Percentiles rank a stretch among this genome's conserved stretches.
These are phyloP conservation scores for Canavalia gladiata DNA, from an alignment of 306 rosid species.

Conservation along the genomic window DNA sequence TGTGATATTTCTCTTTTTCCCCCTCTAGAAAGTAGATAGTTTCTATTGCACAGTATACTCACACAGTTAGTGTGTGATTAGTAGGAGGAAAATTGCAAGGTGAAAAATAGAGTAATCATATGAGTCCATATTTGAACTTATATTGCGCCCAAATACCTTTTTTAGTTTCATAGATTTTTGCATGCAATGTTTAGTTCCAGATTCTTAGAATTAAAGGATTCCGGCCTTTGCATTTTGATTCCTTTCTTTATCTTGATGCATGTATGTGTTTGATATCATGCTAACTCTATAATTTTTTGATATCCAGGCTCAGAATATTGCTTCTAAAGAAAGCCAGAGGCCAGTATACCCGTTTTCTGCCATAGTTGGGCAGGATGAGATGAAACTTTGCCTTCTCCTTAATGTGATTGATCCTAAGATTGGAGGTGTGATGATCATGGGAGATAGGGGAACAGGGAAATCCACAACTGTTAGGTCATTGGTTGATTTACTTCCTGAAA, in stretches of 20 bases:
- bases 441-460: conserved; percentile 91
- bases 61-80: neutral
- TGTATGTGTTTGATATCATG: neutral
- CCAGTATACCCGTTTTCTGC: conserved; percentile 91
- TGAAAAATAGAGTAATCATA: conserved; percentile 10
- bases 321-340: conserved; percentile 76
- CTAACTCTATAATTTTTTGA: conserved; percentile 29
- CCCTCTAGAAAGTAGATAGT: neutral
- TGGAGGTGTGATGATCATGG: conserved; percentile 97
- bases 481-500: conserved; percentile 87
- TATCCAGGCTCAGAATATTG: conserved; percentile 65
- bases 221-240: neutral
- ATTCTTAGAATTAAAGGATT: neutral
- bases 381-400: conserved; percentile 84
- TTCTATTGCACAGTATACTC: neutral
- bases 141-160: conserved; percentile 3
- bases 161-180: neutral
- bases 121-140: conserved; percentile 9
- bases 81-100: conserved; percentile 1
- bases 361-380: conserved; percentile 93
- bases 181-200: neutral
- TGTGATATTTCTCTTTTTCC: neutral
- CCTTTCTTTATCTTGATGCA: neutral
- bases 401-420: conserved; percentile 94
- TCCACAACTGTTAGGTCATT: conserved; percentile 85